Base-by-base conservation (phyloP, 495 filamentous ascomycete species). In the Haplographium delicatum region DNA sequence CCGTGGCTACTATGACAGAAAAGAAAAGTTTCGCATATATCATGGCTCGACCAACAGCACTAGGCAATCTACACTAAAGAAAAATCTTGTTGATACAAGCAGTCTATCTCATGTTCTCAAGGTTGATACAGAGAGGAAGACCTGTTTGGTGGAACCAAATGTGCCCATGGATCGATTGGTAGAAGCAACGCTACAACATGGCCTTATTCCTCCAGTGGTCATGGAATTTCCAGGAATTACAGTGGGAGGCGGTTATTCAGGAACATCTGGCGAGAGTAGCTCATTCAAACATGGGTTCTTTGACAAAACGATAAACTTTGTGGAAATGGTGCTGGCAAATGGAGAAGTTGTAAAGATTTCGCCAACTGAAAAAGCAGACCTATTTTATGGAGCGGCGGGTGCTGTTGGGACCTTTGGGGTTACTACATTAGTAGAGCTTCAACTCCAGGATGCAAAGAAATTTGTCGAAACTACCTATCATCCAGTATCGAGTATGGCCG, bases 1-100 rank as follows among this genome's bases (percentile, higher is more conserved):
- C 13, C 69, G 73, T 44, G 50, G 62, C 26, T 81, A 79, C 68
- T 81, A 80, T 65, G 65, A 78, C 15, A 68, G 72, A 15, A 66
- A 72, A 25, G 70, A 81, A 51, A 74, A 78, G 13, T 91, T 86
- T 67, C 80, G 86, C 45, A 88, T 91, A 66, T 80, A 70, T 65
- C 86, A 90, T 72, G 86, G 87, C 50, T 81, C 81, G 0, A 89
- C 86, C 25, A 90, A 89, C 66, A 83, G 73, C 62, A 90, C 85
- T 15, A 81, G 84, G 30, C 26, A 33, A 1, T 73, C 69, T 4
- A 66, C 71, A 41, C 71, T 75, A 40, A 72, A 72, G 7, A 56
- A 56, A 13, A 56, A 78, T 44, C 69, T 74, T 3, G 66, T 85
- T 33, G 78, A 87, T 60, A 86, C 58, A 0, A 42, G 45, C 13